Evolutionary conservation across 2,329 filamentous ascomycete genomes (phyloP).

Genomic region (Chrysoporthe deuterocubensis): DNA sequence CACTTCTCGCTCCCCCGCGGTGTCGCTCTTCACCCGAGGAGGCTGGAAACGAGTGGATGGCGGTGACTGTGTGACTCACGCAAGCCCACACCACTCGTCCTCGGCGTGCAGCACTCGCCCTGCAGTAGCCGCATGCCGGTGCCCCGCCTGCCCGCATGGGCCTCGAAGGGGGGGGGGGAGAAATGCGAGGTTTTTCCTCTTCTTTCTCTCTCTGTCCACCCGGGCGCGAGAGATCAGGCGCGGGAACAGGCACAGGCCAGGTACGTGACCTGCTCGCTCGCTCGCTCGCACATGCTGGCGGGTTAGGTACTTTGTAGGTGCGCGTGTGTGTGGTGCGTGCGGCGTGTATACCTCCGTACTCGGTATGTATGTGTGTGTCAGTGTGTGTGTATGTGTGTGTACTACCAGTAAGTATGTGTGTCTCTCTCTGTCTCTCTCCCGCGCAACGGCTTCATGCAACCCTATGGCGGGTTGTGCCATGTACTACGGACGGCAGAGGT

Average conservation of each 20-base stretch:
- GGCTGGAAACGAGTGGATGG: slow-evolving; percentile 30
- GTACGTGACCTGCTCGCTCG: neutral
- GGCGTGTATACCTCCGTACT: no score
- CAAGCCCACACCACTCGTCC: neutral
- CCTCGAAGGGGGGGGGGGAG: slow-evolving; percentile 1
- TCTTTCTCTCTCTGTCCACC: slow-evolving; percentile 4
- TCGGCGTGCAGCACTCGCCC: slow-evolving; percentile 27
- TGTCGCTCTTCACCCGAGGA: slow-evolving; percentile 30
- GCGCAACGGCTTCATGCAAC: slow-evolving; percentile 8
- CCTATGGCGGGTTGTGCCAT: neutral
- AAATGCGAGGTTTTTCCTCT: no score
- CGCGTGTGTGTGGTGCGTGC: neutral
- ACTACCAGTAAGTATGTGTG: no score
- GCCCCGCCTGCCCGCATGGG: slow-evolving; percentile 24
- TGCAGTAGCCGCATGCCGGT: slow-evolving; percentile 29
- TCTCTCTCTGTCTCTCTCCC: no score
- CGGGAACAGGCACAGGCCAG: slow-evolving; percentile 2
- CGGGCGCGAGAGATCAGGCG: neutral
- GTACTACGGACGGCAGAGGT: neutral
- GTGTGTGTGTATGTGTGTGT: no score
- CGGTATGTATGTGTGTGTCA: no score
- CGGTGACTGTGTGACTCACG: slow-evolving; percentile 30
- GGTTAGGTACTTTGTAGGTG: neutral
- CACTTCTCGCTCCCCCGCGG: slow-evolving; percentile 3
- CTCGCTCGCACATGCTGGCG: neutral